These are phyloP conservation scores for Keithomyces neogunnii DNA, from an alignment of 2,329 filamentous ascomycete genomes.

Conservation along the genomic window DNA sequence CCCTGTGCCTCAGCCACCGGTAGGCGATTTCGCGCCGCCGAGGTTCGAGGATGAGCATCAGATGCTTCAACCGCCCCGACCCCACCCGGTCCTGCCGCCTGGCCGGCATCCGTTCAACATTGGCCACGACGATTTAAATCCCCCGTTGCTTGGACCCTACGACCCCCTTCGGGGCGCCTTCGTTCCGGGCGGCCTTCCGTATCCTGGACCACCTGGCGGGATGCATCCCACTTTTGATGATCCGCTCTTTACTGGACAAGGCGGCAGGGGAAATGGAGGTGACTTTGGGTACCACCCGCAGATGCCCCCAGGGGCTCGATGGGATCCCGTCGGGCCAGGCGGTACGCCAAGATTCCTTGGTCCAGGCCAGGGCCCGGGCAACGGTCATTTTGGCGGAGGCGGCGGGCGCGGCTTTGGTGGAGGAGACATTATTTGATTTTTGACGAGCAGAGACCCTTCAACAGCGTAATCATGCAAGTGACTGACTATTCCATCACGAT, in stretches of 20 bases:
- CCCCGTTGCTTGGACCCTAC: constrained; percentile 73
- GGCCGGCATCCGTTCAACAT: constrained; percentile 57
- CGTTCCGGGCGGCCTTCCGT: constrained; percentile 49
- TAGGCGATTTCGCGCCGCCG: constrained; percentile 72
- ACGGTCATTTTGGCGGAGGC: constrained; percentile 30
- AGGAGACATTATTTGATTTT: constrained; percentile 21
- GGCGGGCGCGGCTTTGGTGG: constrained; percentile 25
- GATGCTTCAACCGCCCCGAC: constrained; percentile 52
- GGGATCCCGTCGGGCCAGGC: constrained; percentile 77
- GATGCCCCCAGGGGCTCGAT: constrained; percentile 80
- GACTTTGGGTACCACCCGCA: constrained; percentile 48
- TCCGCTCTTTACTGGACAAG: constrained; percentile 63
- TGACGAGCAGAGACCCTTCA: background rate
- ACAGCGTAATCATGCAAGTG: background rate
- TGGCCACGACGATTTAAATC: constrained; percentile 81
- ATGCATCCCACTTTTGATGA: constrained; percentile 98
- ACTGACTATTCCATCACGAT: background rate
- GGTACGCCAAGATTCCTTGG: constrained; percentile 38
- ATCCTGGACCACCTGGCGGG: constrained; percentile 59
- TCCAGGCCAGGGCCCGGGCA: constrained; percentile 28
- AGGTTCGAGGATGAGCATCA: constrained; percentile 93
- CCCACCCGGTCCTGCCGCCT: constrained; percentile 24
- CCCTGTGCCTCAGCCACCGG: constrained; percentile 56
- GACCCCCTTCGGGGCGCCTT: constrained; percentile 69
- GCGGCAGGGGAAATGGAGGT: constrained; percentile 29